Percentiles rank a stretch among this genome's conserved stretches.
Conservation (phyloP, 495 filamentous ascomycete genomes). For the Darksidea phi region DNA sequence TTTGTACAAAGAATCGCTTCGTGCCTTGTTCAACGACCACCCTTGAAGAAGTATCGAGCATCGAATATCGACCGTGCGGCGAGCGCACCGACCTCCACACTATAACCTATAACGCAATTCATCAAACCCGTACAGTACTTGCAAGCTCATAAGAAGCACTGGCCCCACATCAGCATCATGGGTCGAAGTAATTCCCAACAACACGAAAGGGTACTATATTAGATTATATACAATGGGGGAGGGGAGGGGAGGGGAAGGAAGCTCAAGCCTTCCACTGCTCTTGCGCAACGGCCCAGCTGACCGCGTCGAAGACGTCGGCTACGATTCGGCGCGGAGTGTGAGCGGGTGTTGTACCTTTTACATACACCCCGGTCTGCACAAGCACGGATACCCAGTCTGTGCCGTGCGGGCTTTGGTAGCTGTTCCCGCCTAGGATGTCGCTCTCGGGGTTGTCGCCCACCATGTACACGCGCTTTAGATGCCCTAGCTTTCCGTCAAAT, state of each 20-base stretch:
- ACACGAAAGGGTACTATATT: no score
- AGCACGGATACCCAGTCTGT: conserved; percentile 78
- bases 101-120: no score
- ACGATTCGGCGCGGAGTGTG: conserved; percentile 59
- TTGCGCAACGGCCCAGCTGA: conserved; percentile 60
- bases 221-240: no score
- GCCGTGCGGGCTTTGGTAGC: conserved; percentile 60
- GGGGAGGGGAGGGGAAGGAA: no score
- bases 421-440: conserved; percentile 89
- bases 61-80: no score
- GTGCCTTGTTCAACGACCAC: no score
- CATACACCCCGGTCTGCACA: conserved; percentile 80
- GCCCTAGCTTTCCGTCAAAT: conserved; percentile 39
- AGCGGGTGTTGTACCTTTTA: conserved; percentile 54
- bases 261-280: conserved; percentile 15
- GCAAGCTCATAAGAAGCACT: no score
- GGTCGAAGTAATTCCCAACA: background rate
- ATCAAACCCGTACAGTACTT: no score
- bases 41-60: no score
- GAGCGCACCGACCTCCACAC: no score
- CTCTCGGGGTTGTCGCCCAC: conserved; percentile 95
- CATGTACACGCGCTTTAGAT: conserved; percentile 79
- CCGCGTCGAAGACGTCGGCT: conserved; percentile 66
- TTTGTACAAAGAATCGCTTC: no score
- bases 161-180: no score